A percentile compares a stretch with the other conserved stretches of the same genome.
These are phyloP conservation scores for Durusdinium trenchii DNA, from an alignment of 73 alveolate species.

Conservation along the genomic window DNA sequence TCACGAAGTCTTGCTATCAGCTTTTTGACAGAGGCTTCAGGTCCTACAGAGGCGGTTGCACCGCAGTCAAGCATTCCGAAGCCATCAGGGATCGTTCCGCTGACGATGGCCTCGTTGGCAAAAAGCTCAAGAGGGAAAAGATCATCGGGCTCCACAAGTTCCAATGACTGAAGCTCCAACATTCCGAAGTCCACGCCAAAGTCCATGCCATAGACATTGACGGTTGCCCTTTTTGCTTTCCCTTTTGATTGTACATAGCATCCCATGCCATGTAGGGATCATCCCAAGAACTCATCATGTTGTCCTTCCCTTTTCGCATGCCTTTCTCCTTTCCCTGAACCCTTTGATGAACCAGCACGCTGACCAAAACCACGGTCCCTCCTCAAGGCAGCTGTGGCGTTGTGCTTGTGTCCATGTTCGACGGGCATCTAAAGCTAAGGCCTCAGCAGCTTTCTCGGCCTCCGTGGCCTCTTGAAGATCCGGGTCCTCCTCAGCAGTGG, in stretches of 20 bases:
- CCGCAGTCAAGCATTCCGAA: neutral
- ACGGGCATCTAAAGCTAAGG: neutral
- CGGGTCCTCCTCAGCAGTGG: neutral
- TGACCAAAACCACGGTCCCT: constrained; percentile 36
- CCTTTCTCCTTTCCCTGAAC: neutral
- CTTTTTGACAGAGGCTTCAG: neutral
- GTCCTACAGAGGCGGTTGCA: constrained; percentile 32
- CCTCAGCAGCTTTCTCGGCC: neutral
- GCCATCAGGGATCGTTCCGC: neutral
- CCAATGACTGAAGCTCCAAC: no score
- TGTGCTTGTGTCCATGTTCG: neutral
- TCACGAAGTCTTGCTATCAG: neutral
- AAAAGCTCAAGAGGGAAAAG: neutral
- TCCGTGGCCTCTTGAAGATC: neutral
- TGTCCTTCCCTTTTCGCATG: neutral
- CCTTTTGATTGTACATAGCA: neutral
- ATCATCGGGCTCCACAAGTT: no score
- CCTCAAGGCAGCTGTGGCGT: neutral
- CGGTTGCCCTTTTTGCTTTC: neutral
- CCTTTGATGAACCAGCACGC: neutral
- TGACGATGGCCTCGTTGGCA: no score
- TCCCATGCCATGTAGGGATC: neutral
- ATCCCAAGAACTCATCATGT: neutral
- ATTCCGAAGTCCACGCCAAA: neutral
- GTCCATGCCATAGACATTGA: neutral